phyloP scores from a whole-genome alignment of 768 basidiomycete genomes.

The Naganishia kalamii region DNA sequence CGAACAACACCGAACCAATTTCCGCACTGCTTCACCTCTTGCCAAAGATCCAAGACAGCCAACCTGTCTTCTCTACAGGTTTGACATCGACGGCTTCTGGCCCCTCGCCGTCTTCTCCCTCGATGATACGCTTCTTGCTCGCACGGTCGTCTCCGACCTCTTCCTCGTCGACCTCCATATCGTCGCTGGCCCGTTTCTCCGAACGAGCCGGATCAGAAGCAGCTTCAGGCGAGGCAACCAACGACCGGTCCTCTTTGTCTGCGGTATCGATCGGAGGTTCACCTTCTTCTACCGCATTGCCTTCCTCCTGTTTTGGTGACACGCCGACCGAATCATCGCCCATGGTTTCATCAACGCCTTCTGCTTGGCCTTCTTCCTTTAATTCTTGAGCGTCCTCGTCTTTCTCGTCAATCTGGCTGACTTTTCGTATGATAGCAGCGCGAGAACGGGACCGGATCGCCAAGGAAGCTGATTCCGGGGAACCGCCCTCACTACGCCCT shows the following conservation, averaged over 20 bases:
- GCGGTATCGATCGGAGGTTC: neutral
- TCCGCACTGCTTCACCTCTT: neutral
- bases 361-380: neutral
- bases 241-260: neutral
- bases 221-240: neutral
- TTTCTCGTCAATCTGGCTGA: constrained; percentile 2
- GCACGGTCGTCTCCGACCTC: neutral
- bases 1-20: too few species aligned
- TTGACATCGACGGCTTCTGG: constrained; percentile 5
- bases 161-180: neutral
- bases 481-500: constrained; percentile 3
- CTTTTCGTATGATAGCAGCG: neutral
- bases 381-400: neutral
- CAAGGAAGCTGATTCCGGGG: neutral
- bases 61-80: constrained; percentile 1
- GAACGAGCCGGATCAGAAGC: neutral
- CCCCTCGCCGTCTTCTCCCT: constrained; percentile 17
- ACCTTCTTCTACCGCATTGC: neutral
- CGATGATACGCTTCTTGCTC: constrained; percentile 19
- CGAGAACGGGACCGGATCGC: neutral
- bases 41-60: constrained; percentile 15
- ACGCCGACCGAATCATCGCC: neutral
- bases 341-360: too few species aligned
- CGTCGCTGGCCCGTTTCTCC: neutral
- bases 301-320: neutral